A percentile compares a stretch with the other conserved stretches of the same genome.
Conservation (phyloP, 2,329 filamentous ascomycete genomes). For the Sporothrix phasma region DNA sequence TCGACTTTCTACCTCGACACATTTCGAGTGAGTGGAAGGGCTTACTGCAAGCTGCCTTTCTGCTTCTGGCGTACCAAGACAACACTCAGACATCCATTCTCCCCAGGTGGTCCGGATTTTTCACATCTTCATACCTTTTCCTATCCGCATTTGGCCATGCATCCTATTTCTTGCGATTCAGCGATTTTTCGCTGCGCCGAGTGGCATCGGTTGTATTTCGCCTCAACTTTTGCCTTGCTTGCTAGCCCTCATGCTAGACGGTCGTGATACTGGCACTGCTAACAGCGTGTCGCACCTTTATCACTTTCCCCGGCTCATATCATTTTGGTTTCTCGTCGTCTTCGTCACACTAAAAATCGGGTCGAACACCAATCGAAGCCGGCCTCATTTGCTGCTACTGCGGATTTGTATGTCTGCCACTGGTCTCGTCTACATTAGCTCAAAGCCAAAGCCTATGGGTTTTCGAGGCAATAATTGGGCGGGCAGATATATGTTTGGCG, state of each 20-base stretch:
- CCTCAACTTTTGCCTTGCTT: conserved; percentile 45
- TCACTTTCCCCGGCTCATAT: conserved; percentile 44
- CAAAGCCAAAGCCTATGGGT: not conserved
- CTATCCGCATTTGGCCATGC: conserved; percentile 54
- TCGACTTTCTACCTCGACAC: conserved; percentile 40
- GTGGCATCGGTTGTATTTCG: conserved; percentile 44
- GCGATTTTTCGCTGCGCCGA: conserved; percentile 46
- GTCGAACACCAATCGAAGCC: conserved; percentile 32
- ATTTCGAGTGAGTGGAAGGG: conserved; percentile 59
- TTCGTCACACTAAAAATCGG: conserved; percentile 40
- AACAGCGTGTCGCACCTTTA: conserved; percentile 44
- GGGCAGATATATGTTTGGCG: not conserved
- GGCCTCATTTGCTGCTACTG: conserved; percentile 18
- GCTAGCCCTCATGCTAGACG: conserved; percentile 43
- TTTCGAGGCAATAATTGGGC: conserved; percentile 2
- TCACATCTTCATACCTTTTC: conserved; percentile 51
- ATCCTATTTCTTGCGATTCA: conserved; percentile 44
- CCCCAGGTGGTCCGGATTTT: conserved; percentile 44
- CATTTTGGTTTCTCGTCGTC: conserved; percentile 53
- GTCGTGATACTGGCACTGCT: conserved; percentile 29
- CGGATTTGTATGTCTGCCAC: not conserved
- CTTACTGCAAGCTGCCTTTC: conserved; percentile 48
- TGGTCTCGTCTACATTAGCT: conserved; percentile 9
- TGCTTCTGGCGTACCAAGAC: conserved; percentile 45
- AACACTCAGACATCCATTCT: conserved; percentile 40